These are phyloP conservation scores for Penicillium lividum DNA, from an alignment of 495 filamentous ascomycete genomes.

Conservation along the genomic window DNA sequence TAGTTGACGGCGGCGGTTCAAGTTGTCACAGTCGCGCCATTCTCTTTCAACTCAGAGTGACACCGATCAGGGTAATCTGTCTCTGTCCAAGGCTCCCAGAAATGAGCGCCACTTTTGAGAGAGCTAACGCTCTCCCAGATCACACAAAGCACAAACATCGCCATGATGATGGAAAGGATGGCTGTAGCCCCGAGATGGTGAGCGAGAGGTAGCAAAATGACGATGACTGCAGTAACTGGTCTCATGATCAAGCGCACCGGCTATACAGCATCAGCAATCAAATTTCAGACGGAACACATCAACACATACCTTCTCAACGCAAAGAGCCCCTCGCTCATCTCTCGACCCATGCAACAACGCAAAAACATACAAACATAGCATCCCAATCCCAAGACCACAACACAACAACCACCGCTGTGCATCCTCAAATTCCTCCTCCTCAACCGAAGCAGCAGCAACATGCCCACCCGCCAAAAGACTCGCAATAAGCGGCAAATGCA, in stretches of 20 bases:
- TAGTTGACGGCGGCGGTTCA: not conserved
- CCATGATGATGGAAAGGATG: slow-evolving; percentile 37
- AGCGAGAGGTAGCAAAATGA: slow-evolving; percentile 32
- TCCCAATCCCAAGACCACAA: slow-evolving; percentile 36
- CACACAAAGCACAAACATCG: slow-evolving; percentile 31
- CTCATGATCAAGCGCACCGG: slow-evolving; percentile 36
- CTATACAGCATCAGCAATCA: slow-evolving; percentile 14
- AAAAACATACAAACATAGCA: slow-evolving; percentile 38
- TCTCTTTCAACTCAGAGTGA: not conserved
- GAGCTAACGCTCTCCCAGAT: slow-evolving; percentile 39
- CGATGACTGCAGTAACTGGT: slow-evolving; percentile 31
- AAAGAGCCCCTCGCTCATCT: slow-evolving; percentile 28
- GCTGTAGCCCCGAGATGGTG: slow-evolving; percentile 28
- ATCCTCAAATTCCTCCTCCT: slow-evolving; percentile 27
- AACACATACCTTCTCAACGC: slow-evolving; percentile 31
- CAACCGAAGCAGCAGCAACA: slow-evolving; percentile 32
- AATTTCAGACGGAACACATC: not conserved
- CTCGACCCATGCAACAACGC: slow-evolving; percentile 34
- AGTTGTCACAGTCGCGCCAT: not conserved
- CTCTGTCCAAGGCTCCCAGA: slow-evolving; percentile 38
- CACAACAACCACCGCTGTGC: slow-evolving; percentile 40
- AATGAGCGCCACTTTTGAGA: slow-evolving; percentile 27
- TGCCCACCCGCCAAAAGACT: slow-evolving; percentile 43
- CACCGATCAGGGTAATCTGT: slow-evolving; percentile 30
- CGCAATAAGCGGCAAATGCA: slow-evolving; percentile 44